Base-by-base conservation (phyloP, 2,329 filamentous ascomycete genomes). In the Ustilaginoidea virens region DNA sequence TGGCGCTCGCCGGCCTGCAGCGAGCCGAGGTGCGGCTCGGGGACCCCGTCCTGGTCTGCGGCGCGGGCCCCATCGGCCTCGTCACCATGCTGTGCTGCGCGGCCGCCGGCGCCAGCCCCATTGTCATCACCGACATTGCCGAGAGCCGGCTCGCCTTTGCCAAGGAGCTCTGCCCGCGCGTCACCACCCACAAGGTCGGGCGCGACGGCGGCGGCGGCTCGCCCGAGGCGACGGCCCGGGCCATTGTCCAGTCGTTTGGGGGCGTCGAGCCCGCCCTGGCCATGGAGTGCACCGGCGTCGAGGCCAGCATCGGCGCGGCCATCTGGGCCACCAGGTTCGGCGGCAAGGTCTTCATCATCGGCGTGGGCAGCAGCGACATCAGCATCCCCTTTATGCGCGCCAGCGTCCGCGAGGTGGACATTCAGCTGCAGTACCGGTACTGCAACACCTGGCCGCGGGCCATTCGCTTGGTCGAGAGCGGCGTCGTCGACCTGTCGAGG, bases 371-470 rank as follows among this genome's bases (percentile, higher is more conserved):
- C 66, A 86, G 90, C 52, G 82, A 94, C 63, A 90, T 96, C 63
- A 83, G 72, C 55, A 79, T 96, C 38, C 87, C 87, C 17, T 96
- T 96, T 55, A 94, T 94, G 87, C 63, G 83, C 29, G 69, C 87
- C 33, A 87, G 79, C 44, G 87, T 86, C 5, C 71, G 81, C 38
- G 90, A 96, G 60, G 80, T 96, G 42, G 87, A 96, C 56, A 63
- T 96, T 35, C 82, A 92, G 59, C 90, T 94, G 55, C 87, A 96
- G 61, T 96, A 96, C 62, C 73, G 90, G 36, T 96, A 96, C 63
- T 71, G 69, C 60, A 94, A 96, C 61, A 93, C 83, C 14, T 96
- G 87, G 87, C 90, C 87, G 19, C 72, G 82, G 37, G 87, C 90
- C 24, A 94, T 96, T 41, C 71, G 86, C 27, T 61, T 96, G 39